Conservation (phyloP, 345 rosid genomes). For the Gossypium bickii region DNA sequence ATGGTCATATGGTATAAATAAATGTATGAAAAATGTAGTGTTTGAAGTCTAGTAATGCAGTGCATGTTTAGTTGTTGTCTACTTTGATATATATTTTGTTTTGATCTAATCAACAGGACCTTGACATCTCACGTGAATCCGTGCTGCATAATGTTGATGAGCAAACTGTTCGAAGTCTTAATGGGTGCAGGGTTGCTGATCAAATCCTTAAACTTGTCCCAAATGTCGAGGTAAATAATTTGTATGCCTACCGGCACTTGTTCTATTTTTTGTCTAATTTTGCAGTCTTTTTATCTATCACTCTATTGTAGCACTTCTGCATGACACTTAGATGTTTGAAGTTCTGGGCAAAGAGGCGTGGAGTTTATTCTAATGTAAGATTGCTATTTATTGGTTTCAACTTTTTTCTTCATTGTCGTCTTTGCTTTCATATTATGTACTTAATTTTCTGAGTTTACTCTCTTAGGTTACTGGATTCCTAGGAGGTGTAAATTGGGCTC, state of each 20-base stretch:
- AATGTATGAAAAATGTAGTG: background rate
- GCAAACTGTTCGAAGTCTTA: constrained; percentile 90
- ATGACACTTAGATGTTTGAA: constrained; percentile 62
- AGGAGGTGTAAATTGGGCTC: constrained; percentile 80
- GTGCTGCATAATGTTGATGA: constrained; percentile 79
- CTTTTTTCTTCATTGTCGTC: background rate
- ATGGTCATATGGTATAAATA: background rate
- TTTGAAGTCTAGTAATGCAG: background rate
- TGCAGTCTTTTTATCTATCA: constrained; percentile 15
- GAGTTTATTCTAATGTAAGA: constrained; percentile 73
- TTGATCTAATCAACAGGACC: constrained; percentile 46
- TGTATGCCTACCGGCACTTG: background rate
- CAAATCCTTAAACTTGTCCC: constrained; percentile 93
- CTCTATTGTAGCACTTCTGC: constrained; percentile 56
- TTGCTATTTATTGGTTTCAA: background rate
- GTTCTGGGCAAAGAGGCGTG: constrained; percentile 72
- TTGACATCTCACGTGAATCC: constrained; percentile 71
- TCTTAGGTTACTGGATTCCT: constrained; percentile 68
- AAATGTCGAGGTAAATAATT: constrained; percentile 59
- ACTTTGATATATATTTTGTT: constrained; percentile 4
- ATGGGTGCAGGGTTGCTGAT: constrained; percentile 99
- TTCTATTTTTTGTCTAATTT: background rate
- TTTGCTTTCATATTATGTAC: background rate
- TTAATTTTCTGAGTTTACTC: background rate
- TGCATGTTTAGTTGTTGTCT: constrained; percentile 6